Evolutionary conservation across 164 flowering plant species (phyloP).

Genomic region (Euptelea pleiosperma): DNA sequence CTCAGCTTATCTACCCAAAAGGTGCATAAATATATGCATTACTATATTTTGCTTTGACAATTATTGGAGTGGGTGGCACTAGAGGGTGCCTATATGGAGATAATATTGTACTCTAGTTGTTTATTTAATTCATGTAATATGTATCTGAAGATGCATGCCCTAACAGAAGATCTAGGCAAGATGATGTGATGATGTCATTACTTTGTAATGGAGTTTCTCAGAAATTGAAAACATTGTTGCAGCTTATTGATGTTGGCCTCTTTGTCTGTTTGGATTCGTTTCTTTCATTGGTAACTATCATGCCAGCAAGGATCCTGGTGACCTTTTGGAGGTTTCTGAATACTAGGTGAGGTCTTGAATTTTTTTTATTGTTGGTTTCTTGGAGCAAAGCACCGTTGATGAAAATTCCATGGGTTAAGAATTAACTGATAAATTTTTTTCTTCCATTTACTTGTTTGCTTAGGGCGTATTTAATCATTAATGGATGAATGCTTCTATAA

Average conservation of each 20-base stretch:
- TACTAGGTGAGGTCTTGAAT: slow-evolving; percentile 49
- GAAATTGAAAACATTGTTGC: slow-evolving; percentile 31
- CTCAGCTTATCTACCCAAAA: background rate
- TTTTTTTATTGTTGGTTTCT: background rate
- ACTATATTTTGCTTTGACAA: background rate
- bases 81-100: slow-evolving; percentile 9
- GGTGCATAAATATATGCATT: background rate
- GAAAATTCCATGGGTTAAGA: background rate
- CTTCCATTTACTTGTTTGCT: background rate
- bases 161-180: too few relatives aligned
- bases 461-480: background rate
- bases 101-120: too few relatives aligned
- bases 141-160: too few relatives aligned
- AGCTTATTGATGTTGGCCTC: slow-evolving; percentile 92
- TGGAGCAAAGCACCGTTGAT: background rate
- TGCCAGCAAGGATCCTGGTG: slow-evolving; percentile 78
- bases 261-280: slow-evolving; percentile 95
- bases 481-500: background rate
- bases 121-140: too few relatives aligned
- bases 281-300: slow-evolving; percentile 81
- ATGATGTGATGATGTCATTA: background rate
- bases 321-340: slow-evolving; percentile 56
- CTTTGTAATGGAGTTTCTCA: slow-evolving; percentile 8
- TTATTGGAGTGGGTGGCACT: background rate
- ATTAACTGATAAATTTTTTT: background rate